Conservation (phyloP, 768 basidiomycete genomes). For the Rhizopogon roseolus region DNA sequence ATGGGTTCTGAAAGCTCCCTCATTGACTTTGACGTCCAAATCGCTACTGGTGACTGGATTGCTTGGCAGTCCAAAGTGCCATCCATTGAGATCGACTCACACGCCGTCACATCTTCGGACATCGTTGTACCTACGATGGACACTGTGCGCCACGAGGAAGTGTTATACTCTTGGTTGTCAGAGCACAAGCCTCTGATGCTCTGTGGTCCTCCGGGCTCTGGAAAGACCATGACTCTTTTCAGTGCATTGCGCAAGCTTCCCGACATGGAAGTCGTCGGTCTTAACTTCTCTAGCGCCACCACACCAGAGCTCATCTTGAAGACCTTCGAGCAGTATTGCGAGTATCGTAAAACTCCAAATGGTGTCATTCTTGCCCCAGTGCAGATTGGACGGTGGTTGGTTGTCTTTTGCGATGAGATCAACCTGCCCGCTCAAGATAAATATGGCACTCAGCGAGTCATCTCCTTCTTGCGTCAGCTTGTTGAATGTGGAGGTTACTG, state of each 20-base stretch:
- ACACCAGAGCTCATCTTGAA: conserved; percentile 97
- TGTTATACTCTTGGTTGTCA: conserved; percentile 96
- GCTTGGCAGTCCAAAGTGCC: conserved; percentile 92
- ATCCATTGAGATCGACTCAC: conserved; percentile 93
- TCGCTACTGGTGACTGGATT: conserved; percentile 81
- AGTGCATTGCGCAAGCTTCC: conserved; percentile 96
- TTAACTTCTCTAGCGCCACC: conserved; percentile 99
- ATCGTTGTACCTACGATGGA: conserved; percentile 98
- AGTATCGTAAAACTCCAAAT: conserved; percentile 97
- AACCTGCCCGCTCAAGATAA: conserved; percentile 96
- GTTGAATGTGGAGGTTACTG: conserved; percentile 95
- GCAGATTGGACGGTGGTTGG: conserved; percentile 96
- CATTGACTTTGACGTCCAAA: conserved; percentile 93
- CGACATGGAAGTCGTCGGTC: conserved; percentile 97
- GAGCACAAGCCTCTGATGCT: conserved; percentile 98
- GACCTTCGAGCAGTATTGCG: conserved; percentile 99
- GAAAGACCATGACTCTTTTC: conserved; percentile 99
- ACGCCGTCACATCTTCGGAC: conserved; percentile 92
- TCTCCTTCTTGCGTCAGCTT: conserved; percentile 96
- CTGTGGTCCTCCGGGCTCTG: conserved; percentile 98
- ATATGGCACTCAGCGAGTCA: conserved; percentile 97
- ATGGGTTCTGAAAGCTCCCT: conserved; percentile 74
- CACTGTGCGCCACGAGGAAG: conserved; percentile 97
- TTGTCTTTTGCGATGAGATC: conserved; percentile 99
- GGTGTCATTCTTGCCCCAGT: conserved; percentile 93